Conservation (phyloP, 2,329 filamentous ascomycete genomes). For the Microsporum ferrugineum region DNA sequence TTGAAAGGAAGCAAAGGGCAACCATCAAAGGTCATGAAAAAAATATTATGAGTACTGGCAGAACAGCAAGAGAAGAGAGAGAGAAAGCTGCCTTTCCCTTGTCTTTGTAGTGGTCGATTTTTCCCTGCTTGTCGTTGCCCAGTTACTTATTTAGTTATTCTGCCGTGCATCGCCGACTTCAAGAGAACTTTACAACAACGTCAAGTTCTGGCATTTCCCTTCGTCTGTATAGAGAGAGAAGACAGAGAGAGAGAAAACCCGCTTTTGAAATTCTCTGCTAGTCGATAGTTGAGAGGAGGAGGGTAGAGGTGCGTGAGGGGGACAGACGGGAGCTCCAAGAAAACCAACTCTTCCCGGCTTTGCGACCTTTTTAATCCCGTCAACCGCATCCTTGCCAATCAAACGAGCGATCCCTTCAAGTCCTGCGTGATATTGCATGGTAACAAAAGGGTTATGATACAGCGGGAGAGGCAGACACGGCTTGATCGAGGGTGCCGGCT, state of each 20-base stretch:
- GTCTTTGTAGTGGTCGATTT: too few relatives aligned
- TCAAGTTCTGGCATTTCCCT: neutral
- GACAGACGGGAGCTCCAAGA: neutral
- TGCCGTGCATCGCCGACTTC: neutral
- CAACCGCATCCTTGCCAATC: neutral
- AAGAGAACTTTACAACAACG: neutral
- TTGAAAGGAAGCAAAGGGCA: neutral
- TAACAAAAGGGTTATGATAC: neutral
- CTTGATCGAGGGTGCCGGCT: neutral
- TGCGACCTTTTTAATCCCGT: neutral
- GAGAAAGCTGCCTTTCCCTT: neutral
- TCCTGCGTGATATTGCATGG: neutral
- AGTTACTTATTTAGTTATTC: neutral
- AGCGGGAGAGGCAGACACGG: too few relatives aligned
- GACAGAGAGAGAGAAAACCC: too few relatives aligned
- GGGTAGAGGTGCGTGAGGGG: neutral
- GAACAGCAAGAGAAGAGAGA: neutral
- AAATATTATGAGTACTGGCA: neutral
- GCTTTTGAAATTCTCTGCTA: neutral
- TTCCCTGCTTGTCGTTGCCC: too few relatives aligned
- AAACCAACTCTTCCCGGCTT: neutral
- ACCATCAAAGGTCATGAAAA: neutral
- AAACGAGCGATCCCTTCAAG: neutral
- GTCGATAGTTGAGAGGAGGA: neutral
- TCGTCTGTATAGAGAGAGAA: too few relatives aligned